These are phyloP conservation scores for Arachis stenosperma DNA, from an alignment of 306 rosid genomes.

Conservation along the genomic window DNA sequence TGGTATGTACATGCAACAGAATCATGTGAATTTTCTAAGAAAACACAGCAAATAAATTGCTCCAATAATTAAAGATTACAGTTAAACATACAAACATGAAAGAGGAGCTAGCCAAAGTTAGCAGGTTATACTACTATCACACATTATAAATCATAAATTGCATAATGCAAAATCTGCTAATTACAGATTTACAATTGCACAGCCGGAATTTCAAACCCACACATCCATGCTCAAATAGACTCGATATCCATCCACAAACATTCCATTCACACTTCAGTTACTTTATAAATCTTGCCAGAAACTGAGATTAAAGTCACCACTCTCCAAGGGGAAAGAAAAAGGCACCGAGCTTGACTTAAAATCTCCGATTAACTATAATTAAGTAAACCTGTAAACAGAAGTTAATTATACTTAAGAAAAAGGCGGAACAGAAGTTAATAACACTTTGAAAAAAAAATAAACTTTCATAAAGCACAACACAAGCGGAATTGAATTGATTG, in stretches of 20 bases:
- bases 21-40: background rate
- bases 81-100: background rate
- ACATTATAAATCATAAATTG: conserved; percentile 23
- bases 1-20: background rate
- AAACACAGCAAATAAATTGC: conserved; percentile 8
- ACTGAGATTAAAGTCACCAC: background rate
- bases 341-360: too few relatives aligned
- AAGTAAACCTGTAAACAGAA: too few relatives aligned
- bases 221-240: conserved; percentile 11
- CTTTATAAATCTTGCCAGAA: conserved; percentile 22
- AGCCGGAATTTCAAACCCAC: conserved; percentile 21
- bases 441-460: too few relatives aligned
- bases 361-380: too few relatives aligned
- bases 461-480: too few relatives aligned
- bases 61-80: background rate
- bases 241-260: background rate
- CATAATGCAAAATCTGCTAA: conserved; percentile 18
- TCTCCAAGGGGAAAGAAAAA: too few relatives aligned
- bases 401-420: too few relatives aligned
- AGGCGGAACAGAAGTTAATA: too few relatives aligned
- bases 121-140: background rate
- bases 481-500: too few relatives aligned
- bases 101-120: background rate
- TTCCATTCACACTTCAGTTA: background rate
- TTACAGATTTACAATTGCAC: background rate